Evolutionary conservation across 164 flowering plant species (phyloP).

Genomic region (Magnolia officinalis): DNA sequence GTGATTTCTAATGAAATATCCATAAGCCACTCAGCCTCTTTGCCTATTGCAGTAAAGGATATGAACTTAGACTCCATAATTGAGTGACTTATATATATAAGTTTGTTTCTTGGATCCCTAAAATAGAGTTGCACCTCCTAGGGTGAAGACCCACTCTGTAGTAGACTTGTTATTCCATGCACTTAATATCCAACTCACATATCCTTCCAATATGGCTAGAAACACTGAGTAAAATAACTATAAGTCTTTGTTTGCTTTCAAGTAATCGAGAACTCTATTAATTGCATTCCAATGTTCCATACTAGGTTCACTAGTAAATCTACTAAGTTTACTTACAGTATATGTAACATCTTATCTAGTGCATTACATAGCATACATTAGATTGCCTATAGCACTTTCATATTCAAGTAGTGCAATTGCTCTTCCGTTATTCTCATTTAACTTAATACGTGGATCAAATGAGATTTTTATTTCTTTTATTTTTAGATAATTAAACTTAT

Average conservation of each 20-base stretch:
- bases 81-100: too few species aligned
- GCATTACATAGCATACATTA: neutral
- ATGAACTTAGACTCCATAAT: neutral
- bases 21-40: neutral
- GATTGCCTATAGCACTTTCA: neutral
- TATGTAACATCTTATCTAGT: neutral
- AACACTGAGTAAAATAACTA: neutral
- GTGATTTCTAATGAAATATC: neutral
- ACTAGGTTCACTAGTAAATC: neutral
- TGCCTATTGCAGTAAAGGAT: too few species aligned
- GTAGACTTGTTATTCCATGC: neutral
- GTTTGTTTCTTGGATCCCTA: neutral
- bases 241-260: neutral
- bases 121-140: neutral
- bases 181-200: neutral
- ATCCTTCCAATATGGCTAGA: neutral
- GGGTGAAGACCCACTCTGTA: neutral
- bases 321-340: neutral
- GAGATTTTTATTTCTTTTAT: neutral
- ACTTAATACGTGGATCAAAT: neutral
- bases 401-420: neutral
- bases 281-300: neutral
- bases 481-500: neutral
- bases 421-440: neutral
- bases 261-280: neutral